Conservation (phyloP, 179 eudicot species). For the Silene noctiflora region DNA sequence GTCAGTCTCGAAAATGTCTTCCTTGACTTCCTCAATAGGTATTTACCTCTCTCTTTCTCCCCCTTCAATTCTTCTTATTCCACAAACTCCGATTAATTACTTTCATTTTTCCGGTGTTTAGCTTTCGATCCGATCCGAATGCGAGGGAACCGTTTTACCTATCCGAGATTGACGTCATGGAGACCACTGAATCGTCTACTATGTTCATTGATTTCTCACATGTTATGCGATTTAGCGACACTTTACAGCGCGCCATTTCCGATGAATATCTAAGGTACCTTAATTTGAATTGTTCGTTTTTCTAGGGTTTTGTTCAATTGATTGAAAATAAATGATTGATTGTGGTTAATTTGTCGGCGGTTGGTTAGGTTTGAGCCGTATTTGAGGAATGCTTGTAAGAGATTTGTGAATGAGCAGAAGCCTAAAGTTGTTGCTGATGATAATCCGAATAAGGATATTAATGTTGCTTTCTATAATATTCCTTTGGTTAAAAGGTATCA, state of each 20-base stretch:
- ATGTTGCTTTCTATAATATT: slow-evolving; percentile 76
- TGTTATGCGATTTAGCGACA: slow-evolving; percentile 74
- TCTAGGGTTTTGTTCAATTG: neutral
- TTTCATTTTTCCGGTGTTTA: slow-evolving; percentile 18
- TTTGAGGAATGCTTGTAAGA: slow-evolving; percentile 83
- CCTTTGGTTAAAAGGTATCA: slow-evolving; percentile 67
- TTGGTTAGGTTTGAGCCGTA: slow-evolving; percentile 66
- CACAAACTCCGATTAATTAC: neutral
- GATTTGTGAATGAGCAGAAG: slow-evolving; percentile 76
- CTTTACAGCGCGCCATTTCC: slow-evolving; percentile 73
- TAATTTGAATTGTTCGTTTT: neutral
- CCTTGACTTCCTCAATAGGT: slow-evolving; percentile 78
- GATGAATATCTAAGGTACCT: slow-evolving; percentile 71
- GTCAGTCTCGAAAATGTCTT: slow-evolving; percentile 76
- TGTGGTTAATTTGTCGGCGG: neutral
- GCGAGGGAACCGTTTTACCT: slow-evolving; percentile 53
- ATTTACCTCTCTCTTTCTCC: neutral
- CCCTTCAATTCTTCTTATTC: neutral
- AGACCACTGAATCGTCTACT: slow-evolving; percentile 68
- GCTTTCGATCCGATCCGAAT: slow-evolving; percentile 51
- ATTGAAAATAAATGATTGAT: neutral
- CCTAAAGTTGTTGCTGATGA: slow-evolving; percentile 74
- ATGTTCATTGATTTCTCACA: slow-evolving; percentile 94
- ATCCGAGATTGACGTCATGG: slow-evolving; percentile 76
- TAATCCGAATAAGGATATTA: slow-evolving; percentile 77